Evolutionary conservation across 1,139 yeast genomes (phyloP).

Genomic region (Yamadazyma mexicana): DNA sequence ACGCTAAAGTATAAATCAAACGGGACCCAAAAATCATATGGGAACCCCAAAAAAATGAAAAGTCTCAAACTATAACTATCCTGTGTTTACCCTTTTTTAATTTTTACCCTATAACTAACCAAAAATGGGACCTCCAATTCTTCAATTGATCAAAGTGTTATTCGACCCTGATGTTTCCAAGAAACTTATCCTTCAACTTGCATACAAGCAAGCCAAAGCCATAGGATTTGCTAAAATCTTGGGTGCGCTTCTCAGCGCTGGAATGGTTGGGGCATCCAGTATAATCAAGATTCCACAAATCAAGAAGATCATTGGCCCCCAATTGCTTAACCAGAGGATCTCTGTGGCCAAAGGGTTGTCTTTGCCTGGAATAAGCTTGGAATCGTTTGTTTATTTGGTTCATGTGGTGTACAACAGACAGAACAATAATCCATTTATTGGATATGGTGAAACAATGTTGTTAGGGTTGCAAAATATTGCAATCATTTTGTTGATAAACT

Average conservation of each 20-base stretch:
- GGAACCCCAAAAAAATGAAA: not conserved
- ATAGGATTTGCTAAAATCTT: constrained; percentile 39
- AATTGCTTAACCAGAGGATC: constrained; percentile 26
- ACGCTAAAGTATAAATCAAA: not conserved
- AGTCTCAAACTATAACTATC: not conserved
- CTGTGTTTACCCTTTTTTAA: not conserved
- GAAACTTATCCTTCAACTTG: constrained; percentile 39
- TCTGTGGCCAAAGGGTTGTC: constrained; percentile 42
- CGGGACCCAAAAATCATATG: constrained; percentile 7
- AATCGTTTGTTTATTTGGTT: constrained; percentile 38
- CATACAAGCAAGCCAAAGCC: constrained; percentile 35
- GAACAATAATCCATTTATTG: constrained; percentile 35
- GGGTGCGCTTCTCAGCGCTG: constrained; percentile 34
- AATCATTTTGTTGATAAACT: constrained; percentile 38
- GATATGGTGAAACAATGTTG: constrained; percentile 45
- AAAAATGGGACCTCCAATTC: constrained; percentile 25
- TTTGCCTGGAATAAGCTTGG: constrained; percentile 37
- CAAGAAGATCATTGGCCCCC: constrained; percentile 33
- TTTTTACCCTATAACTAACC: too few relatives aligned
- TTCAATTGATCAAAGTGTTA: constrained; percentile 31
- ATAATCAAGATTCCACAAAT: constrained; percentile 47
- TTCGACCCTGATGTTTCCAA: constrained; percentile 44
- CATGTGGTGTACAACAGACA: constrained; percentile 44
- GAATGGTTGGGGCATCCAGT: constrained; percentile 42
- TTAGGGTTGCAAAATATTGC: constrained; percentile 42